Percentiles rank a stretch among this genome's conserved stretches.
phyloP scores from a whole-genome alignment of 2,329 filamentous ascomycete genomes.

The Hirsutella minnesotensis region DNA sequence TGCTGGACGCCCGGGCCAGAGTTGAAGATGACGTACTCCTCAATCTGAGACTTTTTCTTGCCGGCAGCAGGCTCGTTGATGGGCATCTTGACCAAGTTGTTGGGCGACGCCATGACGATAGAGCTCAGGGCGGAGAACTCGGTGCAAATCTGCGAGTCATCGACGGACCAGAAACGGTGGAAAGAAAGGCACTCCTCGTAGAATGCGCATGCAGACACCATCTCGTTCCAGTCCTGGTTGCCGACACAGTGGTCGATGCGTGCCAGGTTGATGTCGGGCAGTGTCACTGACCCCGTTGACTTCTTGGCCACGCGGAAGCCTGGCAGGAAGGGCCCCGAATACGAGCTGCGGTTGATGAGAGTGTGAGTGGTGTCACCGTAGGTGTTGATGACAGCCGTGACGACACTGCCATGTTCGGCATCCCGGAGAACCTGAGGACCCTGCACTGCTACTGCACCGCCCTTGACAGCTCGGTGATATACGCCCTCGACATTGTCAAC shows the following conservation, averaged over 20 bases:
- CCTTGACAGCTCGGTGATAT: constrained; percentile 58
- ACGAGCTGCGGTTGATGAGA: constrained; percentile 60
- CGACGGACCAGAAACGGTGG: constrained; percentile 95
- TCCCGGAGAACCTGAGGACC: constrained; percentile 43
- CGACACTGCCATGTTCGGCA: constrained; percentile 52
- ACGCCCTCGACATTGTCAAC: constrained; percentile 81
- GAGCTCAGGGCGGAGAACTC: constrained; percentile 82
- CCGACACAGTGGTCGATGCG: constrained; percentile 94
- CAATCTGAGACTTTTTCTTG: constrained; percentile 87
- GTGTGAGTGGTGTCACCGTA: constrained; percentile 96
- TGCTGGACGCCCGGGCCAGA: constrained; percentile 84
- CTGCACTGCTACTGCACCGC: constrained; percentile 51
- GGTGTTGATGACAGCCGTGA: constrained; percentile 71
- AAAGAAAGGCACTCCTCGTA: constrained; percentile 87
- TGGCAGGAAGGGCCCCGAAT: constrained; percentile 70
- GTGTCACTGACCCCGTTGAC: constrained; percentile 22
- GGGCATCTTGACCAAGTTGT: constrained; percentile 90
- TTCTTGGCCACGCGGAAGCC: constrained; percentile 54
- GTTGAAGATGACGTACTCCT: constrained; percentile 88
- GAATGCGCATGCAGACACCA: constrained; percentile 54
- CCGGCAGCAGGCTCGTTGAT: constrained; percentile 92
- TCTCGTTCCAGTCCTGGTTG: constrained; percentile 91
- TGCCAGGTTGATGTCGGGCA: constrained; percentile 55
- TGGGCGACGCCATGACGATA: constrained; percentile 80
- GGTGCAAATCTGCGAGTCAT: constrained; percentile 85